Conservation (phyloP, 202 grass and related monocot species). For the Dendrocalamus latiflorus region DNA sequence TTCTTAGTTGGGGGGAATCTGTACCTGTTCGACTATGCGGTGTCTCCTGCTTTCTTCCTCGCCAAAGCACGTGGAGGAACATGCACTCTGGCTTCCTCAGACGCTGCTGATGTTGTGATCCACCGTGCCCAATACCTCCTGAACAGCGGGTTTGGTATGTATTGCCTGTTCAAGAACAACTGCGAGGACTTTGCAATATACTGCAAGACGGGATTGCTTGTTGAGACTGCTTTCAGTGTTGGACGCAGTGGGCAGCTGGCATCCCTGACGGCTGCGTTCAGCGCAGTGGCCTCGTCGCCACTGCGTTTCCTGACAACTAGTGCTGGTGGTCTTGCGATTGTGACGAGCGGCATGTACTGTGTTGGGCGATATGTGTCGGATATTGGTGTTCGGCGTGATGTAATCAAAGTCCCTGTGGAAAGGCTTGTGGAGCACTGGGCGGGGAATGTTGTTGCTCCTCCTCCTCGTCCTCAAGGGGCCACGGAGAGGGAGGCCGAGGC, state of each 20-base stretch:
- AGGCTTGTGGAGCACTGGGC: slow-evolving; percentile 41
- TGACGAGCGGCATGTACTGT: slow-evolving; percentile 63
- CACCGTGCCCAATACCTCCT: slow-evolving; percentile 58
- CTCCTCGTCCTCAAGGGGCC: background rate
- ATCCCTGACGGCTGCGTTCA: slow-evolving; percentile 51
- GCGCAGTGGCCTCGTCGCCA: slow-evolving; percentile 43
- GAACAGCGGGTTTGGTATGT: slow-evolving; percentile 58
- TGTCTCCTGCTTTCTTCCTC: slow-evolving; percentile 68
- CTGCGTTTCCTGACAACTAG: slow-evolving; percentile 70
- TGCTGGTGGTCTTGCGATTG: slow-evolving; percentile 29
- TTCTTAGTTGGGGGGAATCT: slow-evolving; percentile 61
- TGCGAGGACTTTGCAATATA: slow-evolving; percentile 93
- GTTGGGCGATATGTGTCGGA: slow-evolving; percentile 57
- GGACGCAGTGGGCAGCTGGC: slow-evolving; percentile 71
- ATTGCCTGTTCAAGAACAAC: slow-evolving; percentile 86
- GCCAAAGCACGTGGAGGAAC: slow-evolving; percentile 80
- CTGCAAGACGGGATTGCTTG: slow-evolving; percentile 73
- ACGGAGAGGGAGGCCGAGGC: too few species aligned
- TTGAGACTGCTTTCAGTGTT: slow-evolving; percentile 51
- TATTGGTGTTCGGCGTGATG: slow-evolving; percentile 68
- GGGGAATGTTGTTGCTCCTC: background rate
- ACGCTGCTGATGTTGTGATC: slow-evolving; percentile 35
- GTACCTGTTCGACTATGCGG: slow-evolving; percentile 62
- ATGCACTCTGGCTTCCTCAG: slow-evolving; percentile 67
- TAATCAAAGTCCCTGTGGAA: slow-evolving; percentile 52